Evolutionary conservation across 116 monocot species (phyloP).

Genomic region (Cymodocea nodosa): DNA sequence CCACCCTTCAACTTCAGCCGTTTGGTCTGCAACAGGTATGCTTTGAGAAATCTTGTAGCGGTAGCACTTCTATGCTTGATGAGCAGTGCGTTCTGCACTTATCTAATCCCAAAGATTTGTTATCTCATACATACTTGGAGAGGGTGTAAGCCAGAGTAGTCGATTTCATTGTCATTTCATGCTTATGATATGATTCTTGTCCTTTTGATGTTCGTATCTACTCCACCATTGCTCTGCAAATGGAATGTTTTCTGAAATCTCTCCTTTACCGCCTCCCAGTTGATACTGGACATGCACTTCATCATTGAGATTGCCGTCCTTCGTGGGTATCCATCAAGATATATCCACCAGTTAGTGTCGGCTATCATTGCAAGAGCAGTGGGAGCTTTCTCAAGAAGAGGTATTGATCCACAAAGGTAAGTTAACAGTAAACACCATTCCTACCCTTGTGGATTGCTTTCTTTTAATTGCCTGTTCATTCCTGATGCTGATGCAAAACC

Average conservation of each 20-base stretch:
- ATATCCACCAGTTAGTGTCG: conserved; percentile 64
- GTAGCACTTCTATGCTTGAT: too few relatives aligned
- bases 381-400: conserved; percentile 59
- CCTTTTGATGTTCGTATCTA: too few relatives aligned
- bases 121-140: too few relatives aligned
- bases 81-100: too few relatives aligned
- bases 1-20: conserved; percentile 53
- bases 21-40: conserved; percentile 77
- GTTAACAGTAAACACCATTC: neutral
- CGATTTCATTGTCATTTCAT: too few relatives aligned
- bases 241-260: too few relatives aligned
- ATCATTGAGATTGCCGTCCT: conserved; percentile 74
- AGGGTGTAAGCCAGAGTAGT: too few relatives aligned
- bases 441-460: neutral
- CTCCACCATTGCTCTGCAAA: too few relatives aligned
- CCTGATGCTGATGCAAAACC: neutral
- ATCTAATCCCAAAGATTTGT: too few relatives aligned
- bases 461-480: neutral
- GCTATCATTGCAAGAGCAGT: conserved; percentile 72
- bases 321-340: conserved; percentile 73
- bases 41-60: neutral
- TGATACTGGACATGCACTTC: conserved; percentile 95
- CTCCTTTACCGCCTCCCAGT: conserved; percentile 23
- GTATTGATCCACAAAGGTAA: conserved; percentile 90
- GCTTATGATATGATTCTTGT: too few relatives aligned